phyloP scores from a whole-genome alignment of 305 asterid species.

The Solanum hybrid region DNA sequence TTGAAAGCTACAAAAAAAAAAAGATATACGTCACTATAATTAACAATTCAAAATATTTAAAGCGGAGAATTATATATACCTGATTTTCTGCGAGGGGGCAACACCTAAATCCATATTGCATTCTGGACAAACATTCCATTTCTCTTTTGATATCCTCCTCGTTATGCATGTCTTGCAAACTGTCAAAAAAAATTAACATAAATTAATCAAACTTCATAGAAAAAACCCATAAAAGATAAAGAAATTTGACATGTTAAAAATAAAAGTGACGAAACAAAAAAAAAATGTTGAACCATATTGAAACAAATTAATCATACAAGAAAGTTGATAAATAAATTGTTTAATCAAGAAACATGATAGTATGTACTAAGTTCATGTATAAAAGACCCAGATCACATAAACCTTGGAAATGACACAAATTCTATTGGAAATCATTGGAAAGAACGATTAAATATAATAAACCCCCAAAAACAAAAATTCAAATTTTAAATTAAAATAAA shows the following conservation, averaged over 20 bases:
- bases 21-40: too few species aligned
- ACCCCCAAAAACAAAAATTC: too few species aligned
- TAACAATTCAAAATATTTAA: too few species aligned
- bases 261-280: not conserved
- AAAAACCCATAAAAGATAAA: too few species aligned
- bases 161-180: slow-evolving; percentile 19
- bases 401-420: not conserved
- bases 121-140: not conserved
- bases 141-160: slow-evolving; percentile 1
- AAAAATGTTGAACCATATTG: not conserved
- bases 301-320: too few species aligned
- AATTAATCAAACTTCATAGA: not conserved
- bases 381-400: not conserved
- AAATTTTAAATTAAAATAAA: too few species aligned
- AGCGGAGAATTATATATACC: too few species aligned
- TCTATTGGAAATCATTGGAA: not conserved
- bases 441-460: not conserved
- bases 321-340: not conserved
- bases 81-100: too few species aligned
- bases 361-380: not conserved
- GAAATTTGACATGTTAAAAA: too few species aligned
- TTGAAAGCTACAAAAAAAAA: too few species aligned
- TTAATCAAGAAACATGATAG: not conserved
- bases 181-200: not conserved
- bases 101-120: too few species aligned